Percentiles rank a stretch among this genome's conserved stretches.
Evolutionary conservation across 306 rosid species (phyloP).

Genomic region (Acacia acuminata): DNA sequence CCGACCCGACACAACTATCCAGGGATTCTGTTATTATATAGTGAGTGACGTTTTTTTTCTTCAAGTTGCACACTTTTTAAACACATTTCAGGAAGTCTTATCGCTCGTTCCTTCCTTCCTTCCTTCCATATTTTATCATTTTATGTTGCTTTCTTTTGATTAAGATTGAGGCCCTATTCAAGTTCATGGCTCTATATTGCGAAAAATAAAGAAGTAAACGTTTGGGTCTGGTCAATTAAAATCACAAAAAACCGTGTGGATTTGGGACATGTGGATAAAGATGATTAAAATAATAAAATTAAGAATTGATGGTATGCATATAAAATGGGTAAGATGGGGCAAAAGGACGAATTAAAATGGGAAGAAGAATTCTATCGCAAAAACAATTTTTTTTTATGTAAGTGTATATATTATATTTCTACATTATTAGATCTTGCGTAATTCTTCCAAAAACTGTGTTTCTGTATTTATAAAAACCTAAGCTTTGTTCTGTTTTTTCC

Average conservation of each 20-base stretch:
- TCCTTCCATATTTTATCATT: not conserved
- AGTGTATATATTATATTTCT: too few species aligned
- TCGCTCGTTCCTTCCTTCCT: too few species aligned
- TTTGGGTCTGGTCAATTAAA: not conserved
- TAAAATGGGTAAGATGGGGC: not conserved
- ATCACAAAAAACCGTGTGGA: not conserved
- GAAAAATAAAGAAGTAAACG: not conserved
- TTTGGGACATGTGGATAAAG: not conserved
- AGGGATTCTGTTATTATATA: not conserved
- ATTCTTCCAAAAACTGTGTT: too few species aligned
- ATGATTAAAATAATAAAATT: not conserved
- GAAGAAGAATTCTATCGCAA: too few species aligned
- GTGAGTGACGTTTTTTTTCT: not conserved
- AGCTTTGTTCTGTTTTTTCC: too few species aligned
- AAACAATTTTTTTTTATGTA: too few species aligned
- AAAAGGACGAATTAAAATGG: too few species aligned
- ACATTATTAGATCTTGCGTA: too few species aligned
- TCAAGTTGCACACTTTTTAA: not conserved
- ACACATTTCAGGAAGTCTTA: too few species aligned
- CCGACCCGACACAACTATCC: not conserved
- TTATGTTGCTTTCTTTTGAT: not conserved
- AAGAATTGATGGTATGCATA: not conserved
- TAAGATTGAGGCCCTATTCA: not conserved
- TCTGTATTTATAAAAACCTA: too few species aligned
- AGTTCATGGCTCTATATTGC: not conserved